Evolutionary conservation across 2,329 filamentous ascomycete genomes (phyloP).

Genomic region (Botrytis cinerea): DNA sequence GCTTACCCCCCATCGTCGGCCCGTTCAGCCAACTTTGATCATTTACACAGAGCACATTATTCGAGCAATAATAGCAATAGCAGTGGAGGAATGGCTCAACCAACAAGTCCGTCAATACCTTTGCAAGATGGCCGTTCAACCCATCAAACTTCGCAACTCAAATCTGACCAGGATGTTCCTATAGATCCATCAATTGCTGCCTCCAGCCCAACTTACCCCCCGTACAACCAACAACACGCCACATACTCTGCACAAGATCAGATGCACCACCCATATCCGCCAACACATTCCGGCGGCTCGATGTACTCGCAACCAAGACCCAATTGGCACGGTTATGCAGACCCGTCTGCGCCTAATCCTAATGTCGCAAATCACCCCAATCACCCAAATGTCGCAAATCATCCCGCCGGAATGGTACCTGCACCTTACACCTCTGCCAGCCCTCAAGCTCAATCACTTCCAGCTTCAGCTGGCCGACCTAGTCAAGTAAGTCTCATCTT

Average conservation of each 20-base stretch:
- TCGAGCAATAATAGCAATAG: conserved; percentile 72
- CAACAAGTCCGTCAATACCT: conserved; percentile 96
- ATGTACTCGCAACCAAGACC: conserved; percentile 72
- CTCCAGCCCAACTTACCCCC: conserved; percentile 87
- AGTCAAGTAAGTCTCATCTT: conserved; percentile 6
- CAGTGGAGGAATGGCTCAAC: conserved; percentile 93
- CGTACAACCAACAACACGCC: conserved; percentile 72
- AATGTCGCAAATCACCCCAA: conserved; percentile 32
- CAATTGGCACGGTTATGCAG: conserved; percentile 72
- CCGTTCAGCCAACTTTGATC: conserved; percentile 83
- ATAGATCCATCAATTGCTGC: conserved; percentile 98
- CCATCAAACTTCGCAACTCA: conserved; percentile 76
- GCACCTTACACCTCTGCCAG: not conserved
- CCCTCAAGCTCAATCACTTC: not conserved
- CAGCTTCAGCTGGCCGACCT: not conserved
- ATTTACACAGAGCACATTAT: conserved; percentile 83
- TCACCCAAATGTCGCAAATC: conserved; percentile 42
- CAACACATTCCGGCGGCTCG: conserved; percentile 54
- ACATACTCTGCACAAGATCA: conserved; percentile 85
- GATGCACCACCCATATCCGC: conserved; percentile 76
- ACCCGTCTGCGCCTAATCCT: conserved; percentile 33
- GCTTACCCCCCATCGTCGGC: conserved; percentile 67
- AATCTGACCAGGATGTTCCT: conserved; percentile 96
- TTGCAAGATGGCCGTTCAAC: conserved; percentile 72
- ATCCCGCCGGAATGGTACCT: not conserved